Conservation (phyloP, 2,329 filamentous ascomycete genomes). For the Sarocladium strictum region DNA sequence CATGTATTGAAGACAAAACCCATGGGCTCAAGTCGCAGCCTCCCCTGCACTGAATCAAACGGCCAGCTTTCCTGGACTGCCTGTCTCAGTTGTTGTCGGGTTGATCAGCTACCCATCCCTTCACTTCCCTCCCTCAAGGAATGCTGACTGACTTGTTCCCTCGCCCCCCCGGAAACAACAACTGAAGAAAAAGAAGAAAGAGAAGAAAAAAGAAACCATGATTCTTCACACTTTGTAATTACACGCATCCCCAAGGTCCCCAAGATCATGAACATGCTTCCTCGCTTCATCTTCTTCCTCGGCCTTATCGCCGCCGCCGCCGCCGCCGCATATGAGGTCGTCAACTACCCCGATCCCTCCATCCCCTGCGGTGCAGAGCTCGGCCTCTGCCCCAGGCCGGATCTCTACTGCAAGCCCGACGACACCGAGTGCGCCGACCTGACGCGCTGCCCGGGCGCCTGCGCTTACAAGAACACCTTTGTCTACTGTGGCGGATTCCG, state of each 20-base stretch:
- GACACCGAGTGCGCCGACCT: slow-evolving; percentile 1
- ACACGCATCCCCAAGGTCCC: neutral
- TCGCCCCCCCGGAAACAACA: neutral
- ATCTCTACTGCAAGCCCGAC: slow-evolving; percentile 4
- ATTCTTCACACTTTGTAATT: neutral
- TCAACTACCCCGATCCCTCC: slow-evolving; percentile 11
- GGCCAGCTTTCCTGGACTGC: neutral
- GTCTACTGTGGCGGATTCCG: slow-evolving; percentile 8
- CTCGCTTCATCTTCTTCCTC: slow-evolving; percentile 1
- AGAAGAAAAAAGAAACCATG: neutral
- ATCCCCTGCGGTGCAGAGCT: slow-evolving; percentile 8
- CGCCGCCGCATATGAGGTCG: no score
- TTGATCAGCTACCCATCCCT: neutral
- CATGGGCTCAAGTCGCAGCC: no score
- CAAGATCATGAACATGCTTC: neutral
- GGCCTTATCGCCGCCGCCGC: neutral
- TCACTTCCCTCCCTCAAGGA: neutral
- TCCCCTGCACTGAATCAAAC: neutral
- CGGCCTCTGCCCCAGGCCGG: slow-evolving; percentile 1
- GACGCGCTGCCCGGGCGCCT: slow-evolving; percentile 8
- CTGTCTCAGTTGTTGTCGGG: slow-evolving; percentile 4
- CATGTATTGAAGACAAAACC: no score
- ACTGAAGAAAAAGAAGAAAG: no score
- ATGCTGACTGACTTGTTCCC: neutral
- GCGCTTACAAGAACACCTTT: slow-evolving; percentile 11